Evolutionary conservation across 495 filamentous ascomycete genomes (phyloP).

Genomic region (Schizothecium vesticola): DNA sequence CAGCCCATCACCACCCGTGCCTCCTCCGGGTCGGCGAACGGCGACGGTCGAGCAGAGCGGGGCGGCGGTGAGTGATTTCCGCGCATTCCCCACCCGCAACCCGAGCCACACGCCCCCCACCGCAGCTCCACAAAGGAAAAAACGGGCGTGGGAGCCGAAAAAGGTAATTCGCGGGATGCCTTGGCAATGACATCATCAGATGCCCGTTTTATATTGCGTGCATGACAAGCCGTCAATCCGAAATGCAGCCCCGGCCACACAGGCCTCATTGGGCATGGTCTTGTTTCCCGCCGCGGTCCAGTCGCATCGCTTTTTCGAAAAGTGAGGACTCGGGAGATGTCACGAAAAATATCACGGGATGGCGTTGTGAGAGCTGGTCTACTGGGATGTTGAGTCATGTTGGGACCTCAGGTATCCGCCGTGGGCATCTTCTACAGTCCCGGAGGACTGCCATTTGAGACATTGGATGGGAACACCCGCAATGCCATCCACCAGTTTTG

Average conservation of each 20-base stretch:
- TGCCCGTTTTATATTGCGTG: conserved; percentile 5
- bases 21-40: not conserved
- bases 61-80: not conserved
- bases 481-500: not conserved
- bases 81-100: not conserved
- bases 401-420: not conserved
- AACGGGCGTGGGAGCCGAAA: not conserved
- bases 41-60: not conserved
- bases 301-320: not conserved
- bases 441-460: not conserved
- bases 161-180: not conserved
- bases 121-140: conserved; percentile 2
- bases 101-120: not conserved
- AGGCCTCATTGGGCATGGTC: not conserved
- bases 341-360: not conserved
- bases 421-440: not conserved
- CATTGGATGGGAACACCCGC: not conserved
- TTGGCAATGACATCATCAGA: conserved; percentile 10
- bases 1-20: not conserved
- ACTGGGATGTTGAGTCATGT: not conserved
- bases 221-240: not conserved
- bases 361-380: not conserved
- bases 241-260: not conserved
- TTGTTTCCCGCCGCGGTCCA: not conserved
- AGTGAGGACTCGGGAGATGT: not conserved